Percentiles rank a stretch among this genome's conserved stretches.
phyloP scores from a whole-genome alignment of 495 filamentous ascomycete genomes.

The Trichodelitschia bisporula region DNA sequence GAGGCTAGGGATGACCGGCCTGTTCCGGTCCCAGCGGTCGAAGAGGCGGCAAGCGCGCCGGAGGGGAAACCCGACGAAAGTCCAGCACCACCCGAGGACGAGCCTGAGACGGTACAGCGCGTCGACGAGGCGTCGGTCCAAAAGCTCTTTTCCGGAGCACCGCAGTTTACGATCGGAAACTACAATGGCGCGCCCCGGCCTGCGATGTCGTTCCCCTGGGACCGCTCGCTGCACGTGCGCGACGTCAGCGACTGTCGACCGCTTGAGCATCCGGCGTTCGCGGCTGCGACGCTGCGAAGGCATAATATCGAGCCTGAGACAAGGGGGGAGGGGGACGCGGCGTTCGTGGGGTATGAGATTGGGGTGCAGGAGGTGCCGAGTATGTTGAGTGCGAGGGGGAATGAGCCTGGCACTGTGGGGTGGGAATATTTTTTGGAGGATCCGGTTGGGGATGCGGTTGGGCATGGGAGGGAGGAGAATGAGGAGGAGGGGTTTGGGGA shows the following conservation, averaged over 20 bases:
- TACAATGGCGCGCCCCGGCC: slow-evolving; percentile 32
- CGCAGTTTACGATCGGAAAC: slow-evolving; percentile 35
- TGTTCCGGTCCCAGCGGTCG: too few species aligned
- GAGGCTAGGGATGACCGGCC: too few species aligned
- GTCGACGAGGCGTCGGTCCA: too few species aligned
- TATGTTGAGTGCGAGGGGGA: slow-evolving; percentile 50
- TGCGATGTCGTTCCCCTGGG: slow-evolving; percentile 44
- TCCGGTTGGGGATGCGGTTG: slow-evolving; percentile 33
- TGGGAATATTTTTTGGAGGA: slow-evolving; percentile 49
- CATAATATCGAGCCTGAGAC: slow-evolving; percentile 19
- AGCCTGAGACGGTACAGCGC: too few species aligned
- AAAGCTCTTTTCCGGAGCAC: slow-evolving; percentile 61
- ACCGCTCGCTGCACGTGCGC: slow-evolving; percentile 33
- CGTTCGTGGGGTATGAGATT: slow-evolving; percentile 24
- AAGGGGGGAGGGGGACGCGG: slow-evolving; percentile 12
- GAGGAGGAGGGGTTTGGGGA: slow-evolving; percentile 10
- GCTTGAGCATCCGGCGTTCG: slow-evolving; percentile 23
- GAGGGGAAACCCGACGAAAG: too few species aligned
- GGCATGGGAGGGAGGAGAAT: slow-evolving; percentile 13
- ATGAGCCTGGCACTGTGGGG: slow-evolving; percentile 52
- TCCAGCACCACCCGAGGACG: too few species aligned
- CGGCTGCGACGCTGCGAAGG: slow-evolving; percentile 21
- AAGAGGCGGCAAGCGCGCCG: too few species aligned
- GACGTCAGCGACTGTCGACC: slow-evolving; percentile 33
- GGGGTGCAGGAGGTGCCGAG: slow-evolving; percentile 37